A percentile compares a stretch with the other conserved stretches of the same genome.
Conservation (phyloP, 1,284 basidiomycete genomes). For the Moniliella sp. region DNA sequence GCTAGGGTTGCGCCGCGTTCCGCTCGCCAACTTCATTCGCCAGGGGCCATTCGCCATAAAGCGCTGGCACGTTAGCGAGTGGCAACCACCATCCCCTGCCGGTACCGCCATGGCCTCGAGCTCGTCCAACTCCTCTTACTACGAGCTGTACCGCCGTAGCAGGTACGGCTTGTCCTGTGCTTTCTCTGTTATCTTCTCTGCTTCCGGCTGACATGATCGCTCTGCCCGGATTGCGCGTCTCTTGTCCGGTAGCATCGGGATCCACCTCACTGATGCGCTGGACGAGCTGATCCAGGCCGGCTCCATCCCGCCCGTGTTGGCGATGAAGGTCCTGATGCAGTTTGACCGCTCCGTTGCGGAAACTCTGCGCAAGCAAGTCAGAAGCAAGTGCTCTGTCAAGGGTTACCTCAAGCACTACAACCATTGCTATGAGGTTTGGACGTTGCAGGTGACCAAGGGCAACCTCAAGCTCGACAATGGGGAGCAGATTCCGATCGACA, state of each 20-base stretch:
- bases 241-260: conserved; percentile 52
- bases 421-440: conserved; percentile 32
- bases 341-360: conserved; percentile 31
- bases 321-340: conserved; percentile 67
- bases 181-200: neutral
- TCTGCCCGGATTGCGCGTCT: too few species aligned
- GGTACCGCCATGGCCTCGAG: too few species aligned
- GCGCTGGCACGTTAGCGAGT: too few species aligned
- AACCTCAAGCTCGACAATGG: conserved; percentile 30
- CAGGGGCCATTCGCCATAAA: too few species aligned
- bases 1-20: too few species aligned
- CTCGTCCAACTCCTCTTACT: too few species aligned
- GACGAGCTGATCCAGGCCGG: conserved; percentile 95
- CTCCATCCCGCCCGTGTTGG: conserved; percentile 84
- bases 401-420: conserved; percentile 28
- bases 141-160: conserved; percentile 6
- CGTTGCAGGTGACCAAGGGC: conserved; percentile 25
- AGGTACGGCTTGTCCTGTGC: conserved; percentile 1
- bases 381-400: conserved; percentile 25
- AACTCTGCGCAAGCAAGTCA: conserved; percentile 25
- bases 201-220: neutral
- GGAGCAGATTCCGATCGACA: conserved; percentile 21
- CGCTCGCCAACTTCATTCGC: too few species aligned
- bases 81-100: too few species aligned
- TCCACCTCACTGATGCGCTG: conserved; percentile 91